Conservation (phyloP, 2,329 filamentous ascomycete genomes). For the Coniella vitis region DNA sequence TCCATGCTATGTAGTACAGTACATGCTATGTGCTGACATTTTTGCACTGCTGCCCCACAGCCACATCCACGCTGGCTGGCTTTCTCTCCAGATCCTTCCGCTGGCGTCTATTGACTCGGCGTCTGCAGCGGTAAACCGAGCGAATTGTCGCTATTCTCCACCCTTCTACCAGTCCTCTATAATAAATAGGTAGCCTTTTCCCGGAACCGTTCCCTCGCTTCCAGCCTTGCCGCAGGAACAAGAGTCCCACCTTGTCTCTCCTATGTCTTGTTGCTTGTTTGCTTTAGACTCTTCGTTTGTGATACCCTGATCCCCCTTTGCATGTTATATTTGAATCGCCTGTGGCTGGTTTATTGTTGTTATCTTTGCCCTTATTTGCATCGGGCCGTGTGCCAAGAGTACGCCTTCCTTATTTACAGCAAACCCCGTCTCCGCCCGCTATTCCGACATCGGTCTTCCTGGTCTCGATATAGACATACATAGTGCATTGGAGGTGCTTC, state of each 20-base stretch:
- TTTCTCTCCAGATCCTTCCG: background rate
- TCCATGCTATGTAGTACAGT: too few species aligned
- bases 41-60: too few species aligned
- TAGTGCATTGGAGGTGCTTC: too few species aligned
- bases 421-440: background rate
- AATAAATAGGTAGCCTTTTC: background rate
- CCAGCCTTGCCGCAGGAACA: too few species aligned
- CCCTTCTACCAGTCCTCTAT: background rate
- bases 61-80: background rate
- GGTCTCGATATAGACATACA: too few species aligned
- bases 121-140: conserved; percentile 8
- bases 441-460: too few species aligned
- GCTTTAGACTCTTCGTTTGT: background rate
- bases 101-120: conserved; percentile 10
- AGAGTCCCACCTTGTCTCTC: background rate
- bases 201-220: too few species aligned
- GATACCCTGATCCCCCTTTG: background rate
- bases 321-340: background rate
- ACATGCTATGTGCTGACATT: too few species aligned
- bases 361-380: background rate
- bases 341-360: background rate
- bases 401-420: conserved; percentile 5
- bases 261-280: background rate
- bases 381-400: background rate
- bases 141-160: conserved; percentile 4